Evolutionary conservation across 129 eudicot species (phyloP).

Genomic region (Flaveria robusta): DNA sequence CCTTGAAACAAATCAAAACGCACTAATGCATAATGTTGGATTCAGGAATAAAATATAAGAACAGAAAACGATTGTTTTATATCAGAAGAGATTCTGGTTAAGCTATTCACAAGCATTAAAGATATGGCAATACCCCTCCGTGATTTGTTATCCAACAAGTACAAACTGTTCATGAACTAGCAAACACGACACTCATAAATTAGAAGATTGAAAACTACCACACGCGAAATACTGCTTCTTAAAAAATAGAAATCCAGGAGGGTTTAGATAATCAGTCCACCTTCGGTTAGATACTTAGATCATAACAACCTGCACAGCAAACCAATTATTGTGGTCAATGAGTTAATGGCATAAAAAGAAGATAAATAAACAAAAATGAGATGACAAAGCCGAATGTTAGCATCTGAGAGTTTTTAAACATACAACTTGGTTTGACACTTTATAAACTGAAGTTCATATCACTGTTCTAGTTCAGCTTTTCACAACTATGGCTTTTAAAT

Average conservation of each 20-base stretch:
- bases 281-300: conserved; percentile 9
- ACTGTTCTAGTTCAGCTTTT: neutral
- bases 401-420: neutral
- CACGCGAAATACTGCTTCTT: conserved; percentile 21
- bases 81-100: conserved; percentile 14
- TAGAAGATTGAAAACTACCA: conserved; percentile 27
- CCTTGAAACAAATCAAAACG: neutral
- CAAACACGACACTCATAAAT: conserved; percentile 22
- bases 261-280: conserved; percentile 2
- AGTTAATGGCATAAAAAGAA: neutral
- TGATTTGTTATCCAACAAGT: conserved; percentile 24
- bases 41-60: neutral
- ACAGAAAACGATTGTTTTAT: conserved; percentile 2
- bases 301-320: conserved; percentile 28
- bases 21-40: neutral
- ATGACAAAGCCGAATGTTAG: neutral
- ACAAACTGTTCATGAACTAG: conserved; percentile 26
- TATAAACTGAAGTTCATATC: neutral
- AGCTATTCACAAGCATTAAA: conserved; percentile 37
- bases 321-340: conserved; percentile 6
- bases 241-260: conserved; percentile 8
- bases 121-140: neutral
- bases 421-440: neutral
- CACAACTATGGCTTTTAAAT: neutral
- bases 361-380: neutral